Base-by-base conservation (phyloP, 495 filamentous ascomycete genomes). In the Hypoxylon cercidicola region DNA sequence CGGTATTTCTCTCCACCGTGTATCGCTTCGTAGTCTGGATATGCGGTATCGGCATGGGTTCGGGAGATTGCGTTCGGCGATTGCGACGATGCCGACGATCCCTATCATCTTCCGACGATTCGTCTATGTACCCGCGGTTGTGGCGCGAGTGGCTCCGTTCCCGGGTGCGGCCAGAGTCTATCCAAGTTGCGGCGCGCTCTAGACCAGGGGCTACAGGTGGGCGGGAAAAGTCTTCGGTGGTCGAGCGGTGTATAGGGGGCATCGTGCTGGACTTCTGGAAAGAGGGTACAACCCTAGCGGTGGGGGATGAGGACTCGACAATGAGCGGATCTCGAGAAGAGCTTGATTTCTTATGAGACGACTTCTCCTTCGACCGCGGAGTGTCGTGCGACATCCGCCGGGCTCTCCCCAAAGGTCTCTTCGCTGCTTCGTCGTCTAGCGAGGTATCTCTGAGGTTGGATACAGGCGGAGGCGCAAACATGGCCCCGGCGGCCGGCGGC, bases 301-400 rank as follows among this genome's bases (percentile, higher is more conserved):
- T 56, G 15, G 69, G 41, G 2, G 72, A 50, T 48, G 70, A 46
- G 12, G 56, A 64, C 18, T 76, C 71, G 12, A 77, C 52, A 13
- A 72, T 52, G 16, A 78, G 59, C 9, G 70, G 67, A 37, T 73
- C 71, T 48, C 63, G 55, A 25, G 72, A 66, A 4, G 68, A 56
- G 1, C 62, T 56, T 16, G 63, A 50, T 25, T 76, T 75, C 47
- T 72, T 74, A 50, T 72, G 70, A 25, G 71, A 68, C 15, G 65
- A 46, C 41, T 75, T 67, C 56, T 79, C 74, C 20, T 75, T 75
- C 19, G 71, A 73, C 35, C 65, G 71, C 3, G 76, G 72, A 7
- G 73, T 72, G 25, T 81, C 77, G 13, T 80, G 74, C 10, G 79
- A 79, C 55, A 75, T 70, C 20, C 79, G 76, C 15, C 80, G 78